Conservation (phyloP, 352 stramenopile genomes). For the Blastocystis sp. region DNA sequence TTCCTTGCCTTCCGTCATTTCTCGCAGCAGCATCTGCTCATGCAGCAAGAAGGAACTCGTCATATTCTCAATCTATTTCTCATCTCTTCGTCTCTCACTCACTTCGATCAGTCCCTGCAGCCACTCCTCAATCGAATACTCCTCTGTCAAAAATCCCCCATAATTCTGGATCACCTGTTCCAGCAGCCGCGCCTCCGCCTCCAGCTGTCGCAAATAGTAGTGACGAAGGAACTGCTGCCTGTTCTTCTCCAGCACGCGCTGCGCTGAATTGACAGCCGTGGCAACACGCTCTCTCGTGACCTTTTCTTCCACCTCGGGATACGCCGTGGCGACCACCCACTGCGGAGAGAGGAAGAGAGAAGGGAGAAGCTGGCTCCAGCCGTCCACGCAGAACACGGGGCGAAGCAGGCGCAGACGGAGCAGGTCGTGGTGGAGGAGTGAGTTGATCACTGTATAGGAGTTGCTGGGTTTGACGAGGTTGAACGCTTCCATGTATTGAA, state of each 20-base stretch:
- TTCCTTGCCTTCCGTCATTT: neutral
- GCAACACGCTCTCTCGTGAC: neutral
- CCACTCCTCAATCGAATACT: constrained; percentile 38
- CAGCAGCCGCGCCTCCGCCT: constrained; percentile 17
- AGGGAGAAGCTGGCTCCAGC: constrained; percentile 14
- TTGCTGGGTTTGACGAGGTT: constrained; percentile 19
- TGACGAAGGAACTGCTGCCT: neutral
- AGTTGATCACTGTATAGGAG: neutral
- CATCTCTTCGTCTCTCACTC: neutral
- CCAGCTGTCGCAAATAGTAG: constrained; percentile 36
- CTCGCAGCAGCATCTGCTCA: constrained; percentile 22
- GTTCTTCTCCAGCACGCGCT: neutral
- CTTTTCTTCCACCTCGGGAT: neutral
- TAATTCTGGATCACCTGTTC: neutral
- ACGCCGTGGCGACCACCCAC: neutral
- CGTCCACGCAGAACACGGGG: neutral
- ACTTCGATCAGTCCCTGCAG: constrained; percentile 52
- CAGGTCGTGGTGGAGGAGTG: neutral
- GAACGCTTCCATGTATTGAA: constrained; percentile 18
- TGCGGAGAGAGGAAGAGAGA: constrained; percentile 13
- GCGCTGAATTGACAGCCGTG: neutral
- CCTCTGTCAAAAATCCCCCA: neutral
- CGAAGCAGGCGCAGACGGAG: constrained; percentile 1
- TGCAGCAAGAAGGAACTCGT: constrained; percentile 4
- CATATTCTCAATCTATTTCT: constrained; percentile 27